A percentile compares a stretch with the other conserved stretches of the same genome.
These are phyloP conservation scores for Boletus pseudopeckii DNA, from an alignment of 768 basidiomycete species.

Conservation along the genomic window DNA sequence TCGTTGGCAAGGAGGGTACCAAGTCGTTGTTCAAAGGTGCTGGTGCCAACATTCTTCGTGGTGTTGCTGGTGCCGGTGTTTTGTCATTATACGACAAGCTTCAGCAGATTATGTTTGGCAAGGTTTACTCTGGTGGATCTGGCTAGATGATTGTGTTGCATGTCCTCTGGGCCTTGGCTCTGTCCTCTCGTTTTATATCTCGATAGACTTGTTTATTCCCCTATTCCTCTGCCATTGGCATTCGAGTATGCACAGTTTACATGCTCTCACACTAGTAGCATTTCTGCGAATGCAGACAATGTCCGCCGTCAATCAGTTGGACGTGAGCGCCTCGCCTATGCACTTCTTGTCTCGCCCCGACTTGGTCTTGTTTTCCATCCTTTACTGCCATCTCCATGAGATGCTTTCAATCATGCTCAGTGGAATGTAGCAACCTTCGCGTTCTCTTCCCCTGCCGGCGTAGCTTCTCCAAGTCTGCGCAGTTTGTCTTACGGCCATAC, in stretches of 20 bases:
- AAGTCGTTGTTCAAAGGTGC: slow-evolving; percentile 99
- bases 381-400: slow-evolving; percentile 7
- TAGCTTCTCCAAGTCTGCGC: not conserved
- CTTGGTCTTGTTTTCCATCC: not conserved
- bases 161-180: slow-evolving; percentile 29
- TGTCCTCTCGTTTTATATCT: slow-evolving; percentile 33
- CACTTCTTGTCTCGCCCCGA: not conserved
- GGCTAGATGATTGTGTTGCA: slow-evolving; percentile 20
- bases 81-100: slow-evolving; percentile 99
- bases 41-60: slow-evolving; percentile 94
- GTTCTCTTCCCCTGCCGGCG: slow-evolving; percentile 2
- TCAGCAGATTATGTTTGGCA: slow-evolving; percentile 94
- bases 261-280: slow-evolving; percentile 25
- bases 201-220: slow-evolving; percentile 33
- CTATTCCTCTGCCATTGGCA: slow-evolving; percentile 19
- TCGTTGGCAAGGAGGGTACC: slow-evolving; percentile 91
- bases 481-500: slow-evolving; percentile 69
- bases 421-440: not conserved
- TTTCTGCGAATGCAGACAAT: slow-evolving; percentile 17
- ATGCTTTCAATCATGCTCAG: slow-evolving; percentile 1
- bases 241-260: slow-evolving; percentile 19
- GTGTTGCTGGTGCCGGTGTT: slow-evolving; percentile 99
- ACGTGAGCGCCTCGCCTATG: not conserved
- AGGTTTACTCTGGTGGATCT: slow-evolving; percentile 95
- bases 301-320: not conserved